Evolutionary conservation across 2,329 filamentous ascomycete species (phyloP).

Genomic region (Massarina eburnea): DNA sequence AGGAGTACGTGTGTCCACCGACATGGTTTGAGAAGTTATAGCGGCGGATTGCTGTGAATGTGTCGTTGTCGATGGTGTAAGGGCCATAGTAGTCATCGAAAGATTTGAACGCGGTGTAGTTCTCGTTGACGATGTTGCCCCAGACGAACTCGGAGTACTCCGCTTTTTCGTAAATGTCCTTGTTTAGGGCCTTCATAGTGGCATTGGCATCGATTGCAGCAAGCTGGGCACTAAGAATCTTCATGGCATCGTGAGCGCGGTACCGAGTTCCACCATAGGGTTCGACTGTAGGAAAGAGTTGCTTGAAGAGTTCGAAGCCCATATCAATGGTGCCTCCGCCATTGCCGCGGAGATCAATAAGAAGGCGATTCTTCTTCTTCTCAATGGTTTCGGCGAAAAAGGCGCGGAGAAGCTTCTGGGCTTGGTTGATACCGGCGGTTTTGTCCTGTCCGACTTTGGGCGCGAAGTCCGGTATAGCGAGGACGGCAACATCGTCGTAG

Average conservation of each 20-base stretch:
- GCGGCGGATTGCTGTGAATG: slow-evolving; percentile 29
- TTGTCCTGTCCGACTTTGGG: slow-evolving; percentile 7
- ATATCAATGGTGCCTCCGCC: slow-evolving; percentile 51
- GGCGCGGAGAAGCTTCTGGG: slow-evolving; percentile 30
- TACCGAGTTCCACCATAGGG: slow-evolving; percentile 48
- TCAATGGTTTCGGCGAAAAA: slow-evolving; percentile 50
- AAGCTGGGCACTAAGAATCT: slow-evolving; percentile 28
- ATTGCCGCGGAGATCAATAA: slow-evolving; percentile 64
- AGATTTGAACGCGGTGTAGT: slow-evolving; percentile 22
- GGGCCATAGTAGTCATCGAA: slow-evolving; percentile 38
- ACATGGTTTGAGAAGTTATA: slow-evolving; percentile 37
- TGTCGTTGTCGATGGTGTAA: slow-evolving; percentile 22
- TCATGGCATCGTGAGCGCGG: slow-evolving; percentile 43
- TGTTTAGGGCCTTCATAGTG: slow-evolving; percentile 17
- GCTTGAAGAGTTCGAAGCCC: slow-evolving; percentile 47
- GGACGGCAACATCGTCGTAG: slow-evolving; percentile 44
- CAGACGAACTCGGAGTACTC: slow-evolving; percentile 15
- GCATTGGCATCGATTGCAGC: slow-evolving; percentile 8
- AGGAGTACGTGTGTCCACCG: slow-evolving; percentile 4
- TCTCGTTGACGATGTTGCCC: slow-evolving; percentile 13
- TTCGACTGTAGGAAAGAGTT: slow-evolving; percentile 50
- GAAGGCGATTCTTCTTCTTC: slow-evolving; percentile 56
- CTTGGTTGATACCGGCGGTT: slow-evolving; percentile 14
- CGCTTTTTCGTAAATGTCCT: slow-evolving; percentile 4
- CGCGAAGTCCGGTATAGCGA: slow-evolving; percentile 43